Evolutionary conservation across 2,329 filamentous ascomycete genomes (phyloP), one percentile per base, ranked within the genome.

Genomic region (Fusarium armeniacum): DNA sequence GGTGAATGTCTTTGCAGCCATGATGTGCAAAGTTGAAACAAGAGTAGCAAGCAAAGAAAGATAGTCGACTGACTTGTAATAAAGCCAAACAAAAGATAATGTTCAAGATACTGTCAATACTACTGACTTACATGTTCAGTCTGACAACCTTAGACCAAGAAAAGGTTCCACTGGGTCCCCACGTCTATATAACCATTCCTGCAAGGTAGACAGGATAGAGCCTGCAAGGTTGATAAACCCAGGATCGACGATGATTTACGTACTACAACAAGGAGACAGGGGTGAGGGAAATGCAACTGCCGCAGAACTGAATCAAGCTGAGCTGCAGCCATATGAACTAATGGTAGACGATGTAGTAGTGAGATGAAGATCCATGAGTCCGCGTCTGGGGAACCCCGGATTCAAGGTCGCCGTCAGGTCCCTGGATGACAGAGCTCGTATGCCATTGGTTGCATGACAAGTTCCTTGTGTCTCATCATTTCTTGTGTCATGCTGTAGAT

Each of bases 311-410:
- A 67, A 36, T 67, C n/a, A 46, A 56, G 45, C 26, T 35, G 33
- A 55, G 38, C 45, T 40, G 12, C 32, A 43, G 22, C 3, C 33
- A 13, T 5, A 58, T 3, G 18, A 28, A 18, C 52, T 28, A 40
- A 50, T 18, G 36, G 33, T 10, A 30, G 24, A 47, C 43, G 1
- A 40, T 16, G 47, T 46, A 7, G 58, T 24, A 35, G 43, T 36
- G 35, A 60, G 35, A 46, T 68, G 64, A 33, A 64, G 58, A 68
- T 68, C 65, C 18, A 16, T 20, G 13, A 60, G 58, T 43, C 51
- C 12, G 47, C 49, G 20, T 40, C 58, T 43, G 64, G 52, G 50
- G 65, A 68, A 65, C 33, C 64, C 13, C 55, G 49, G 15, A n/a
- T 53, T 13, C 4, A 22, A 32, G n/a, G 15, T 7, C 20, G 5